Evolutionary conservation across 1,139 yeast species (phyloP), one percentile per base, ranked within the genome.

Genomic region (Lodderomyces parapsilosis): DNA sequence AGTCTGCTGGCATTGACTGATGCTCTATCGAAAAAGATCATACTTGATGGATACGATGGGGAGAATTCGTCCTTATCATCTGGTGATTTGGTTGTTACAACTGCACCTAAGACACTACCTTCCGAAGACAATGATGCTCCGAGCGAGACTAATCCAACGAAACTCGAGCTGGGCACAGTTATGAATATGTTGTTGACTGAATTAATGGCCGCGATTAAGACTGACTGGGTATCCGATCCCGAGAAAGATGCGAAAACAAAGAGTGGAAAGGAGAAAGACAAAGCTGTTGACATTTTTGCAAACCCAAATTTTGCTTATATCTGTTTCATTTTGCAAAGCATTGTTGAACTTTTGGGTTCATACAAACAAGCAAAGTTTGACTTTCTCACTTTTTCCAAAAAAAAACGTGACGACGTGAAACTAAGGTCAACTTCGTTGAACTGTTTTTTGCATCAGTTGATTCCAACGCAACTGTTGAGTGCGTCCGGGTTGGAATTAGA

Each of bases 291-390:
- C 56, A 63, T 55, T 39, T 69, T 63, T 55, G 61, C 60, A 40
- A 78, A 78, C 49, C 49, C 54, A 10, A 71, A 77, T 28, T 86
- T 84, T 58, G 73, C 83, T 0, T 83, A 86, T 55, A 80, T 81
- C 43, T 76, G 86, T 39, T 87, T 83, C 57, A 63, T 91, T 35
- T 64, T 91, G 34, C 88, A 83, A 54, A 65, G 80, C 0, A 62
- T 90, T 31, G 74, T 84, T 1, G 98, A 91, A 53, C 66, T 90
- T 13, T 62, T 90, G 15, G 80, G 84, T 2, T 86, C 96, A 1
- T 91, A 90, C 61, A 85, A 84, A 51, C 82, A 81, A 48, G 81
- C 93, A 46, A 91, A 91, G 58, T 73, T 86, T 42, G 96, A 89
- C 54, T 86, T 91, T 55, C 67, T 91, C 44, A 83, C 91, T 0